Base-by-base conservation (phyloP, 805 yeast genomes). In the Yamadazyma paraphyllophila region DNA sequence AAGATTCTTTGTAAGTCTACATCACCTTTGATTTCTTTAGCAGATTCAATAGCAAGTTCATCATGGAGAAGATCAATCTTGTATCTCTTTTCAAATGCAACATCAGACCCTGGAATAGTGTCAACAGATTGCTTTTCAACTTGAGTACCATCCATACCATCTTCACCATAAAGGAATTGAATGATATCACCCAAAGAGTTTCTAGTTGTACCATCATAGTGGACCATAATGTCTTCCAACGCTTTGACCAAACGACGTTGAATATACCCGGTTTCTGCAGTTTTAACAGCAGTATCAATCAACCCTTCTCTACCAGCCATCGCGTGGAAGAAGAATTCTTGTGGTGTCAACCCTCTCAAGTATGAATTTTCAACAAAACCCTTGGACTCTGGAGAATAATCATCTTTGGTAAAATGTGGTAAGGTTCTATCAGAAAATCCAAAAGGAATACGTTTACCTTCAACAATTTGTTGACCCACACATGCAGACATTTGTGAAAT, bases 281-380 rank as follows among this genome's bases (percentile, higher is more conserved):
- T 94, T 68, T 94, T 94, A 40, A 94, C 99, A 12, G 99, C 99
- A 45, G 99, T 94, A 78, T 94, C 99, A 65, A 94, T 95, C 64
- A 94, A 77, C 77, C 99, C 99, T 74, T 94, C 99, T 80, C 99
- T 89, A 76, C 99, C 99, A 62, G 99, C 98, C 97, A 94, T 94
- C 43, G 98, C 97, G 66, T 94, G 99, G 85, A 94, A 94, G 66
- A 94, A 91, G 67, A 94, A 94, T 67, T 94, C 99, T 68, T 94
- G 98, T 29, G 99, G 99, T 5, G 99, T 91, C 60, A 94, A 77
- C 32, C 99, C 99, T 75, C 98, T 83, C 63, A 92, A 77, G 63
- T 94, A 94, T 11, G 99, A 94, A 65, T 94, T 94, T 67, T 95
- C 97, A 49, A 94, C 96, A 60, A 94, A 94, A 57, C 99, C 99